Evolutionary conservation across 805 yeast species (phyloP), one percentile per base, ranked within the genome.

Genomic region (Yamadazyma phyllophila): DNA sequence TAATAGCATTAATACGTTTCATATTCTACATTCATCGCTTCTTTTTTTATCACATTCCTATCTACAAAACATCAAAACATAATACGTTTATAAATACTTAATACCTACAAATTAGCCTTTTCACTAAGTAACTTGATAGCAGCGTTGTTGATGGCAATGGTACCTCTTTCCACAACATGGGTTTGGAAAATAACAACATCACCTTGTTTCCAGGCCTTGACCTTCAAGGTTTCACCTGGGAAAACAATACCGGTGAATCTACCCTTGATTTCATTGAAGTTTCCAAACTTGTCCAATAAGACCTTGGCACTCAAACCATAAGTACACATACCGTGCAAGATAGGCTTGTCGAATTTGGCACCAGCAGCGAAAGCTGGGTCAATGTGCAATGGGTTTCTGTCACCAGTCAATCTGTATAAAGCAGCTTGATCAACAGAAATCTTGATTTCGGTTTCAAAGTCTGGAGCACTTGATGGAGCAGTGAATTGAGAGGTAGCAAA

Each of bases 341-440:
- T 92, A 40, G 99, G 99, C 45, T 73, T 70, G 40, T 81, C 82
- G 65, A 92, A 92, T 50, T 85, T 85, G 39, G 92, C 97, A 46
- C 87, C 87, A 52, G 83, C 80, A 12, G 98, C 97, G 67, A 91
- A 85, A 26, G 65, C 74, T 14, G 98, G 97, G 69, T 92, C 98
- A 62, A 92, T 84, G 71, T 91, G 99, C 57, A 92, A 77, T 49
- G 99, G 99, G 67, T 92, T 92, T 66, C 83, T 83, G 73, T 92
- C 99, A 44, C 97, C 98, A 50, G 92, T 84, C 50, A 92, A 74
- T 64, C 99, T 81, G 73, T 92, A 92, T 45, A 91, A 67, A 3
- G 96, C 88, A 38, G 97, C 97, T 65, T 83, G 89, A 63, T 90
- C 87, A 36, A 66, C 73, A 24, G 76, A 61, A 2, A 94, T 86